Base-by-base conservation (phyloP, 768 basidiomycete genomes). In the Phylloporus arenicola region DNA sequence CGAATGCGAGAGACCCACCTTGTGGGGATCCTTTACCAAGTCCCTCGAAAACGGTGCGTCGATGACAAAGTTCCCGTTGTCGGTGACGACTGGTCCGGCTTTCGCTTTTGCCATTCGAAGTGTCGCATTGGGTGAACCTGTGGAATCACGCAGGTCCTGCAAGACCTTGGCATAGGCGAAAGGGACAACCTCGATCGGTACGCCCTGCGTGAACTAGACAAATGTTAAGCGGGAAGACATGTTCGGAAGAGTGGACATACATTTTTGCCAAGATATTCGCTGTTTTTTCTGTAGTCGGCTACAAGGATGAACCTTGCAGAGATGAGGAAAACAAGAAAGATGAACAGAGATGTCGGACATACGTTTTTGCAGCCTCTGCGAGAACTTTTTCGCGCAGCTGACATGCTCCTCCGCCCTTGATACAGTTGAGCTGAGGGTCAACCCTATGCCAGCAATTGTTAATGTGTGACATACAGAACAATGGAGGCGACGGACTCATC, bases 41-140 rank as follows among this genome's bases (percentile, higher is more conserved):
- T 83, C 79, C 49, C 72, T 75, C 13, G 79, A 72, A 70, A 97
- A 98, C 1, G 92, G 91, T 14, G 96, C 96, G 62, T 99, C 96
- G 57, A 99, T 95, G 57, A 97, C 78, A 67, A 99, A 98, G 71
- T 96, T 97, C 19, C 92, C 91, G 58, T 99, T 99, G 68, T 99
- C 96, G 4, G 90, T 80, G 16, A 99, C 95, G 37, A 99, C 90
- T 11, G 95, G 96, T 9, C 96, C 95, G 41, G 94, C 94, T 69
- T 89, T 89, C 62, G 85, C 85, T 54, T 86, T 81, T 3, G 91
- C 96, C 95, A 99, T 97, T 37, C 95, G 79, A 35, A 99, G 75
- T n/a, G 73, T 73, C 7, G 94, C 85, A 12, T 78, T 77, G 14
- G 85, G 81, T 0, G 84, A 85, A 24, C 80, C 83, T 34, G 88